Conservation (phyloP, 1,139 yeast genomes). For the Lodderomyces pseudojiufengensis region DNA sequence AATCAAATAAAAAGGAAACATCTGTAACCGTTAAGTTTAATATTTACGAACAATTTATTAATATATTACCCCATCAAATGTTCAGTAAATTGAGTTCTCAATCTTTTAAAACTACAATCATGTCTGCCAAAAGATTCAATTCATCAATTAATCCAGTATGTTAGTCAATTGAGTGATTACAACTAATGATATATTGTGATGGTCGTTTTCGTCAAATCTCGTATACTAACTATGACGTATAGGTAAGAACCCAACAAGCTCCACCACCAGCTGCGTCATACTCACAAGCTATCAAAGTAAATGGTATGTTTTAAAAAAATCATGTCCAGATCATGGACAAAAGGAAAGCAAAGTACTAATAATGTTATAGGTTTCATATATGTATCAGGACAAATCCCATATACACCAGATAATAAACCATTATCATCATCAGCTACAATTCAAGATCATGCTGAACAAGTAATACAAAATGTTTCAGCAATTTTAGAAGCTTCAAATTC, state of each 20-base stretch:
- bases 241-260: slow-evolving; percentile 69
- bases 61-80: too few species aligned
- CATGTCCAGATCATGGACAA: background rate
- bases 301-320: slow-evolving; percentile 43
- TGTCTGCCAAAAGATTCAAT: slow-evolving; percentile 22
- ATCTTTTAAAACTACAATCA: slow-evolving; percentile 19
- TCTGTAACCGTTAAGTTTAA: too few species aligned
- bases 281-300: slow-evolving; percentile 88
- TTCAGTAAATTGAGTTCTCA: slow-evolving; percentile 17
- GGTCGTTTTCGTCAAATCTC: too few species aligned
- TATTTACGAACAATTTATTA: too few species aligned
- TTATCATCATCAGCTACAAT: slow-evolving; percentile 64
- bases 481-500: slow-evolving; percentile 83
- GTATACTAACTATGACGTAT: slow-evolving; percentile 25
- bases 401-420: slow-evolving; percentile 77
- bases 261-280: slow-evolving; percentile 97
- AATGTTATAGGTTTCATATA: slow-evolving; percentile 60
- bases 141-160: slow-evolving; percentile 48
- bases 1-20: too few species aligned
- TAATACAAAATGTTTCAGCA: slow-evolving; percentile 68
- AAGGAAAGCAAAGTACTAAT: slow-evolving; percentile 3
- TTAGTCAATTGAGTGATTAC: slow-evolving; percentile 11
- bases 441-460: slow-evolving; percentile 82
- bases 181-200: too few species aligned
- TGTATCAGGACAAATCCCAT: slow-evolving; percentile 94